Percentiles rank a stretch among this genome's conserved stretches.
These are phyloP conservation scores for Ascochyta viciae-villosae DNA, from an alignment of 2,329 filamentous ascomycete genomes.

Conservation along the genomic window DNA sequence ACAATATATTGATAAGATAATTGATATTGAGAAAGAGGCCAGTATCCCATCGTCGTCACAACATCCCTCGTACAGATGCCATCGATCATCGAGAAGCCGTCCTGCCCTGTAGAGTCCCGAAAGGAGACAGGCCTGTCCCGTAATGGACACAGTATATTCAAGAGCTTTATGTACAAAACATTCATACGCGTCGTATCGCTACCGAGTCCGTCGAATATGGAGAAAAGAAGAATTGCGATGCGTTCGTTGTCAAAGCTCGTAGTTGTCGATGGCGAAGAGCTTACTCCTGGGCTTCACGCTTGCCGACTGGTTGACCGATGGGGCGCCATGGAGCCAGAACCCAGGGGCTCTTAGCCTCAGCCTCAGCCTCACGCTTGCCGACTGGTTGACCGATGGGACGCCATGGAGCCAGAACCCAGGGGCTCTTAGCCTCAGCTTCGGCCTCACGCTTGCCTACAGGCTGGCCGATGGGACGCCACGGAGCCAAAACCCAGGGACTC, in stretches of 20 bases:
- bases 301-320: slow-evolving; percentile 28
- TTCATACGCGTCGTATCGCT: neutral
- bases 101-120: slow-evolving; percentile 8
- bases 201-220: neutral
- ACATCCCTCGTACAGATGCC: slow-evolving; percentile 3
- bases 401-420: neutral
- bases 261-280: neutral
- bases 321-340: slow-evolving; percentile 10
- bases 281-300: slow-evolving; percentile 40
- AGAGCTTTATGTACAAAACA: slow-evolving; percentile 9
- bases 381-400: slow-evolving; percentile 21
- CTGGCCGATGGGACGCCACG: slow-evolving; percentile 10
- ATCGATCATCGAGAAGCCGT: neutral
- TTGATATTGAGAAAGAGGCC: slow-evolving; percentile 12
- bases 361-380: slow-evolving; percentile 40
- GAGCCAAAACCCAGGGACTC: neutral
- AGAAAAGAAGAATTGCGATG: slow-evolving; percentile 9
- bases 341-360: slow-evolving; percentile 4
- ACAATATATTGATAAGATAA: slow-evolving; percentile 11
- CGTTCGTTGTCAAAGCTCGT: slow-evolving; percentile 4
- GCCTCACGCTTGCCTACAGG: slow-evolving; percentile 20
- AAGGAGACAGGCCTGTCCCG: neutral
- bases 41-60: slow-evolving; percentile 3
- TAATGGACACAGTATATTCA: neutral
- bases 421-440: neutral